Evolutionary conservation across 306 rosid species (phyloP).

Genomic region (Psophocarpus tetragonolobus): DNA sequence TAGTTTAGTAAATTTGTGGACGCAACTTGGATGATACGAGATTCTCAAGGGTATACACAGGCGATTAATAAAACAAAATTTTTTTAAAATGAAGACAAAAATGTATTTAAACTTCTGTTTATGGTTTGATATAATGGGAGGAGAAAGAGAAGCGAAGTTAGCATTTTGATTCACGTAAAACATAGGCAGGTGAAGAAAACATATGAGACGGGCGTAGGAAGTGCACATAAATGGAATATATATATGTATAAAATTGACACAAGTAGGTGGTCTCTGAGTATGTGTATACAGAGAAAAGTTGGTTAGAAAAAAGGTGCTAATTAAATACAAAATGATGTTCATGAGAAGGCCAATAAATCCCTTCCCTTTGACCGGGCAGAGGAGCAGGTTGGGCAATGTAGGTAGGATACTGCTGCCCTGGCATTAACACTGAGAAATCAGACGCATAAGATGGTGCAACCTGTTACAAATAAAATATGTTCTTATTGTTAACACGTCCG

Average conservation of each 20-base stretch:
- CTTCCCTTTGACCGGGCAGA: constrained; percentile 77
- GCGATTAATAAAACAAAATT: too few species aligned
- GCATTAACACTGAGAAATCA: constrained; percentile 88
- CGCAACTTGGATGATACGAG: too few species aligned
- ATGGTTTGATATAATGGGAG: too few species aligned
- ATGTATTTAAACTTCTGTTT: too few species aligned
- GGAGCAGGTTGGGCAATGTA: constrained; percentile 90
- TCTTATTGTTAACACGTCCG: neutral
- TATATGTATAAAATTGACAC: neutral
- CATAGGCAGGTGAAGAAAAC: too few species aligned
- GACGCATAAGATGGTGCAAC: constrained; percentile 52
- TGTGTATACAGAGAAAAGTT: constrained; percentile 5
- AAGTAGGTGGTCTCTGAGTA: constrained; percentile 28
- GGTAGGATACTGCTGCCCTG: constrained; percentile 84
- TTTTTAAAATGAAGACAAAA: too few species aligned
- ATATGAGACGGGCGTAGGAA: too few species aligned
- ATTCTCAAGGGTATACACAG: too few species aligned
- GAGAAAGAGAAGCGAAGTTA: too few species aligned
- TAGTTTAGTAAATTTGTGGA: too few species aligned
- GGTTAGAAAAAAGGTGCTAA: constrained; percentile 25
- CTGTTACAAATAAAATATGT: constrained; percentile 39
- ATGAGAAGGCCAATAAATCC: constrained; percentile 79
- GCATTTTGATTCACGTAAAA: too few species aligned
- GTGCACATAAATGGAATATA: neutral
- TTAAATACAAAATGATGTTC: constrained; percentile 52